Evolutionary conservation across 257 asterid genomes (phyloP).

Genomic region (Lycium barbarum): DNA sequence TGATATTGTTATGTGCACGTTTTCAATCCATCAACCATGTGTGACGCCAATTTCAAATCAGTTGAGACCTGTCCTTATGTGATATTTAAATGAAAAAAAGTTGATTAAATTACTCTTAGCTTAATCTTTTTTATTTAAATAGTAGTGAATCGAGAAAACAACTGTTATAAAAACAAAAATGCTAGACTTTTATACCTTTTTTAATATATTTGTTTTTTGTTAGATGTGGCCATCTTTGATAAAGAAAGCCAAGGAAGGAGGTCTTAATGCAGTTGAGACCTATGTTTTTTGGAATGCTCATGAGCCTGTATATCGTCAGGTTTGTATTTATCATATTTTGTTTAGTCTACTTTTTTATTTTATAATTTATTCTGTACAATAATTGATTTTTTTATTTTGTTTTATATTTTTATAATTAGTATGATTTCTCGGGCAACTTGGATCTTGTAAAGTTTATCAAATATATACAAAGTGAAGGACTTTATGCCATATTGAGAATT

Average conservation of each 20-base stretch:
- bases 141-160: background rate
- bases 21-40: background rate
- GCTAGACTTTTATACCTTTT: background rate
- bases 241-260: constrained; percentile 57
- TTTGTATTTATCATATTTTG: background rate
- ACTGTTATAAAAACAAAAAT: background rate
- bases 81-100: background rate
- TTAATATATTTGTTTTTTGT: background rate
- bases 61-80: background rate
- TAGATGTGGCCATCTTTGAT: constrained; percentile 59
- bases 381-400: background rate
- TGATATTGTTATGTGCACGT: too few relatives aligned
- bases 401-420: constrained; percentile 30
- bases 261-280: constrained; percentile 54
- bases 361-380: background rate
- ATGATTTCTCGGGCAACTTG: constrained; percentile 45
- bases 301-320: constrained; percentile 54
- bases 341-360: too few relatives aligned
- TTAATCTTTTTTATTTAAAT: background rate
- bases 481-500: constrained; percentile 51
- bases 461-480: constrained; percentile 50
- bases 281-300: constrained; percentile 60
- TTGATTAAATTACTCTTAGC: too few relatives aligned
- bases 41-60: background rate
- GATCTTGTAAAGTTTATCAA: constrained; percentile 49